Evolutionary conservation across 2,329 filamentous ascomycete species (phyloP).

Genomic region (Stachybotrys elegans): DNA sequence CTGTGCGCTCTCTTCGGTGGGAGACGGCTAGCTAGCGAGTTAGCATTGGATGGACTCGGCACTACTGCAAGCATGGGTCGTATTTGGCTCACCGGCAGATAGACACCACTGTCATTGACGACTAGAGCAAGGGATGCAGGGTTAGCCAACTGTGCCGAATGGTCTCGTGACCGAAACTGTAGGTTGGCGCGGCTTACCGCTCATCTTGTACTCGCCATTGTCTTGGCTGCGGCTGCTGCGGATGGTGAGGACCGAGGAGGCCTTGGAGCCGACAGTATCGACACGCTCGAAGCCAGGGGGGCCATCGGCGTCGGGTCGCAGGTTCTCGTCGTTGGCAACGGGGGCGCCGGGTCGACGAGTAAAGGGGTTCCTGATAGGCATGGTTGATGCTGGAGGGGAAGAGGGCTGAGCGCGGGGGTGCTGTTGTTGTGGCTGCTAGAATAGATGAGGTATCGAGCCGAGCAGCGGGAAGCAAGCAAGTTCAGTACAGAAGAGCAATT

Average conservation of each 20-base stretch:
- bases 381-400: no score
- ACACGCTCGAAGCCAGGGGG: conserved; percentile 52
- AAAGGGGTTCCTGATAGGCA: conserved; percentile 73
- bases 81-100: conserved; percentile 67
- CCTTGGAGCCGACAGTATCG: conserved; percentile 57
- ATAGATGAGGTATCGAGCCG: no score
- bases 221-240: conserved; percentile 56
- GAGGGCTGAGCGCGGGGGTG: no score
- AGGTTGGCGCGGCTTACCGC: conserved; percentile 50
- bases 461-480: no score
- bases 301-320: conserved; percentile 26
- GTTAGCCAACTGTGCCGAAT: conserved; percentile 16
- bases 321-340: conserved; percentile 48
- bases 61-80: conserved; percentile 1
- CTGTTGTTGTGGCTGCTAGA: no score
- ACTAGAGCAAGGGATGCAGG: conserved; percentile 47
- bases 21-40: conserved; percentile 62
- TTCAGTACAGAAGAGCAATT: no score
- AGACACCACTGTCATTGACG: conserved; percentile 92
- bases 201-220: conserved; percentile 73
- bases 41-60: not conserved
- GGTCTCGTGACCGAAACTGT: conserved; percentile 17
- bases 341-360: conserved; percentile 49
- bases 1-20: conserved; percentile 75
- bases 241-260: conserved; percentile 57